Evolutionary conservation across 176 grass and related monocot genomes (phyloP).

Genomic region (Oryza coarctata): DNA sequence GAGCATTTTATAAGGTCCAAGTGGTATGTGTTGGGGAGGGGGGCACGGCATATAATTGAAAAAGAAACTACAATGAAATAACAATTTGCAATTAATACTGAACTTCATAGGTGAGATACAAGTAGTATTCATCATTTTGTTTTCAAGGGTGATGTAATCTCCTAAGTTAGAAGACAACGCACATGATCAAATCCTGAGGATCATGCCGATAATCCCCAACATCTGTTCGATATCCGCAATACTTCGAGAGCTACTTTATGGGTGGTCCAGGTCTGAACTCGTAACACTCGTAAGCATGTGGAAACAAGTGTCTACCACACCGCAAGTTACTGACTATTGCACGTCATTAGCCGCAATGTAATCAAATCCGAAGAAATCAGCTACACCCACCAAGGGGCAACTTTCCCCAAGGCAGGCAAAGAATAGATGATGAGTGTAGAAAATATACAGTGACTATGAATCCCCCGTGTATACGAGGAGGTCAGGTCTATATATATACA

Average conservation of each 20-base stretch:
- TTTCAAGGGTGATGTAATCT: not conserved
- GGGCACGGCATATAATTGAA: not conserved
- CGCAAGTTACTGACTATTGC: conserved; percentile 16
- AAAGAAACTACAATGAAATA: not conserved
- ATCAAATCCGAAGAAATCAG: not conserved
- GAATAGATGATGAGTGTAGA: not conserved
- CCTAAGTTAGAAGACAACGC: conserved; percentile 9
- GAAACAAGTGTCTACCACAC: conserved; percentile 16
- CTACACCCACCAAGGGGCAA: not conserved
- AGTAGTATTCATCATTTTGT: conserved; percentile 8
- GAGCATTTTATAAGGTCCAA: conserved; percentile 1
- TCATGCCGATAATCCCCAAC: conserved; percentile 27
- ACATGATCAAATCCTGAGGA: conserved; percentile 22
- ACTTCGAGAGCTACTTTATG: conserved; percentile 34
- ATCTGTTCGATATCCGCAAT: conserved; percentile 12
- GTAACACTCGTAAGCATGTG: not conserved
- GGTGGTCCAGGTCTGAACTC: conserved; percentile 22
- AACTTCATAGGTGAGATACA: not conserved
- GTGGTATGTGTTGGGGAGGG: too few species aligned
- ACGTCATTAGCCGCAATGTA: not conserved
- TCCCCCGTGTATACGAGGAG: too few species aligned
- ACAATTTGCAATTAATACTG: not conserved
- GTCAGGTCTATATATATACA: too few species aligned
- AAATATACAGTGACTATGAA: too few species aligned
- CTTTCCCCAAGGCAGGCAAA: not conserved